A percentile compares a stretch with the other conserved stretches of the same genome.
Evolutionary conservation across 2,329 filamentous ascomycete genomes (phyloP).

Genomic region (Neofusicoccum cordaticola): DNA sequence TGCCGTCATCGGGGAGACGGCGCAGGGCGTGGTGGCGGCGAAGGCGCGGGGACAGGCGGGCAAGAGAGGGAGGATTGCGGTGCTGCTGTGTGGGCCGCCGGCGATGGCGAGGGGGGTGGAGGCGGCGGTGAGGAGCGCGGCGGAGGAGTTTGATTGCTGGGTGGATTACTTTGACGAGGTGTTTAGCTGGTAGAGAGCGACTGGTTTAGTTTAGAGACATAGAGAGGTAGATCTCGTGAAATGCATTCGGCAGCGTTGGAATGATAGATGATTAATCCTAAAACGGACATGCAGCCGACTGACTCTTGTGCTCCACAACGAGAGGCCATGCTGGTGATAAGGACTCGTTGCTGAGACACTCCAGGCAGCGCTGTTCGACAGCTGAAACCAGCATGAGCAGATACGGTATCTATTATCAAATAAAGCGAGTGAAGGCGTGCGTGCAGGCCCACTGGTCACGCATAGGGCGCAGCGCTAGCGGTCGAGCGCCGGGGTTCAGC

Average conservation of each 20-base stretch:
- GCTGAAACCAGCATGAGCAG: no score
- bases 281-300: not conserved
- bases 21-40: slow-evolving; percentile 13
- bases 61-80: slow-evolving; percentile 29
- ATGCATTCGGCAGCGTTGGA: no score
- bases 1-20: slow-evolving; percentile 33
- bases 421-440: no score
- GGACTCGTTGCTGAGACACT: no score
- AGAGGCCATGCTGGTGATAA: no score
- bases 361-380: no score
- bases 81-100: slow-evolving; percentile 47
- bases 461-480: not conserved
- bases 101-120: slow-evolving; percentile 47
- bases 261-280: not conserved
- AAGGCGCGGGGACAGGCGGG: slow-evolving; percentile 25
- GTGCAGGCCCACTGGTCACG: not conserved
- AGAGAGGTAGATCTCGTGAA: not conserved
- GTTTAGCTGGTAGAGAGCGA: slow-evolving; percentile 40
- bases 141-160: slow-evolving; percentile 30
- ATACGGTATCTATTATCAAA: no score
- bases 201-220: not conserved
- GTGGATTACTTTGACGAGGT: slow-evolving; percentile 49
- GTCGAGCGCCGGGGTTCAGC: not conserved
- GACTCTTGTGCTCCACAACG: no score
- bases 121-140: slow-evolving; percentile 37